Percentiles rank a stretch among this genome's conserved stretches.
These are phyloP conservation scores for Westerdykella ornata DNA, from an alignment of 2,329 filamentous ascomycete genomes.

Conservation along the genomic window DNA sequence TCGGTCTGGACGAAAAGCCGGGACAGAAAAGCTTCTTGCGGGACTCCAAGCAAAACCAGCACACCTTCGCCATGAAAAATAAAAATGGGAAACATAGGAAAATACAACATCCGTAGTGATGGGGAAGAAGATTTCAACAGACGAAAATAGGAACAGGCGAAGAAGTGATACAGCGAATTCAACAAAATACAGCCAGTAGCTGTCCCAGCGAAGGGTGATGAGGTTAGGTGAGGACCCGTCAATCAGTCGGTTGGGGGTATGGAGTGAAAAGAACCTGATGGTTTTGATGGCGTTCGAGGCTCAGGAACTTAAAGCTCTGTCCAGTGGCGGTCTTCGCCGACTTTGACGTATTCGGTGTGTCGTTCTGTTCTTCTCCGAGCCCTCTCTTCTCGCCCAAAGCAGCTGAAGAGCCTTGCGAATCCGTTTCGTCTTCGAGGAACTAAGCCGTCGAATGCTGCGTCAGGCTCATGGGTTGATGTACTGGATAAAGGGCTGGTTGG, in stretches of 20 bases:
- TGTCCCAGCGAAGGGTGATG: no score
- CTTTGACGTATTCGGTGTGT: slow-evolving; percentile 25
- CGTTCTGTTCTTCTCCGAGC: slow-evolving; percentile 15
- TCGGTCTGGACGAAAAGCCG: no score
- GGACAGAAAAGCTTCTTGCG: no score
- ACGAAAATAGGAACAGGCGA: no score
- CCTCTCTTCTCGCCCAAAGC: slow-evolving; percentile 30
- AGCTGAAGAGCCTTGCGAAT: slow-evolving; percentile 29
- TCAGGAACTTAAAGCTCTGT: slow-evolving; percentile 18
- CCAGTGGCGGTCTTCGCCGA: slow-evolving; percentile 29
- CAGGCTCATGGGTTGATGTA: slow-evolving; percentile 12
- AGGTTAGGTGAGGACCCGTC: no score
- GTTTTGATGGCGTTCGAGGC: no score
- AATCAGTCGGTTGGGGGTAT: no score
- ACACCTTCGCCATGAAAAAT: neutral
- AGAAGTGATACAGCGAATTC: no score
- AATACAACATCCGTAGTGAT: neutral
- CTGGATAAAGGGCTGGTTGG: slow-evolving; percentile 23
- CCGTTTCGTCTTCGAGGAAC: slow-evolving; percentile 24
- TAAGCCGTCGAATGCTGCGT: slow-evolving; percentile 21
- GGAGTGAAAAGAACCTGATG: no score
- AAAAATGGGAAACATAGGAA: neutral
- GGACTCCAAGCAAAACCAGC: neutral
- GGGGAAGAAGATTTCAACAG: neutral
- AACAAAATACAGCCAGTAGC: no score